These are phyloP conservation scores for Pulicaria dysenterica DNA, from an alignment of 129 eudicot species.

Conservation along the genomic window DNA sequence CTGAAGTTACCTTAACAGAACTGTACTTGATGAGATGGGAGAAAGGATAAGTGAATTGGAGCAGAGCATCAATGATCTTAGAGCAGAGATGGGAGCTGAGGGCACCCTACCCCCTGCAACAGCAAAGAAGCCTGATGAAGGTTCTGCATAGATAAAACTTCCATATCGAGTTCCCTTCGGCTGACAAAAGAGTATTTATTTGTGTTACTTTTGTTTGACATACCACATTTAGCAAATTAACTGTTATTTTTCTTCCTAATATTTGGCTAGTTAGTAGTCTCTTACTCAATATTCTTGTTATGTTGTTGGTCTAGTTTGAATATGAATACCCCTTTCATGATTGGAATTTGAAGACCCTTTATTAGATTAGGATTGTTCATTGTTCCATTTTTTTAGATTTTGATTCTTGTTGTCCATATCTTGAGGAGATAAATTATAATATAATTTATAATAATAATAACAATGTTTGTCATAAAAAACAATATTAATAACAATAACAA, in stretches of 20 bases:
- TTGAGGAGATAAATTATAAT: too few species aligned
- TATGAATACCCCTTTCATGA: neutral
- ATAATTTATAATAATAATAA: too few species aligned
- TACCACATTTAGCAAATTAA: conserved; percentile 22
- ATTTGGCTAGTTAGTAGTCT: conserved; percentile 7
- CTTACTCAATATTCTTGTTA: conserved; percentile 13
- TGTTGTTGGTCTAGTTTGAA: conserved; percentile 22
- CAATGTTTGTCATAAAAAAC: too few species aligned
- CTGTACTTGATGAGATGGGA: conserved; percentile 95
- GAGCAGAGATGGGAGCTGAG: conserved; percentile 88
- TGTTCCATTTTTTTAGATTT: too few species aligned
- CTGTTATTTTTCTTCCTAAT: neutral
- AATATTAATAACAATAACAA: too few species aligned
- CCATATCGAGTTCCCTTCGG: neutral
- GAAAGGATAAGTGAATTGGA: conserved; percentile 85
- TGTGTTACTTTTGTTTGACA: conserved; percentile 24
- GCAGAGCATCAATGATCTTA: conserved; percentile 87
- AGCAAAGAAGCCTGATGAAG: conserved; percentile 54
- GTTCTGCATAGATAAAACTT: conserved; percentile 14
- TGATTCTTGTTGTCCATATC: too few species aligned
- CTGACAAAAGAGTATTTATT: conserved; percentile 5
- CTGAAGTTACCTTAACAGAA: conserved; percentile 53
- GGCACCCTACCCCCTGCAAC: conserved; percentile 72
- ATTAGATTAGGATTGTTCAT: too few species aligned
- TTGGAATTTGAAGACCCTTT: neutral